Evolutionary conservation across 352 stramenopile species (phyloP).

Genomic region (Phytophthora podocarpi): DNA sequence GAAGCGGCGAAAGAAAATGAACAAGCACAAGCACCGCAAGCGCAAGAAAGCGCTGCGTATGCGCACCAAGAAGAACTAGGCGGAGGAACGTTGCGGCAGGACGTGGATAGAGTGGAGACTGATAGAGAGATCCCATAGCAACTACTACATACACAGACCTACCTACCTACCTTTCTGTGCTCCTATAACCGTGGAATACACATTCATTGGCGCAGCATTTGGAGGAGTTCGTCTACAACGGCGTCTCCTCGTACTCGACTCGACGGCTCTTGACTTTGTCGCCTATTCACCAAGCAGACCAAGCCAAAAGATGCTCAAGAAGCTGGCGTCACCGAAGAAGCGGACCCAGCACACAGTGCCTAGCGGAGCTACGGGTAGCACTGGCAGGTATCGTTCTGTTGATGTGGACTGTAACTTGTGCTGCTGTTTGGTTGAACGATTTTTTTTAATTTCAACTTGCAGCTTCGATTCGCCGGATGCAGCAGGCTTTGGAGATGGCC

Average conservation of each 20-base stretch:
- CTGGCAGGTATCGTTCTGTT: background rate
- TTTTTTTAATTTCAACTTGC: background rate
- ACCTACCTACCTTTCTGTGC: no score
- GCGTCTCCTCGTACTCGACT: background rate
- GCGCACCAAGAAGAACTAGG: conserved; percentile 91
- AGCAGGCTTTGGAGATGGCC: conserved; percentile 1
- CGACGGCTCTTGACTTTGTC: background rate
- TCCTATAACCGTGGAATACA: conserved; percentile 14
- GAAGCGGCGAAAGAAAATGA: conserved; percentile 93
- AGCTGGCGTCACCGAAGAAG: conserved; percentile 50
- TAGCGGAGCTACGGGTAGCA: no score
- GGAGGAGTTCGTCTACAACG: no score
- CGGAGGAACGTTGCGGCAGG: background rate
- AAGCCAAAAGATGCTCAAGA: conserved; percentile 57
- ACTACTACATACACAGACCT: no score
- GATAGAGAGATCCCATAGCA: conserved; percentile 30
- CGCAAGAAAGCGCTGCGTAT: conserved; percentile 88
- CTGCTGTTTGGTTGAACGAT: background rate
- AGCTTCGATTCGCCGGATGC: conserved; percentile 6
- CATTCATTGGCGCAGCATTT: conserved; percentile 15
- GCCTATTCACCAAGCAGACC: no score
- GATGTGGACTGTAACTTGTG: no score
- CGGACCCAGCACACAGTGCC: background rate
- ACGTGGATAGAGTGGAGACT: conserved; percentile 5
- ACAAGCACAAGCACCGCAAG: conserved; percentile 94